Conservation (phyloP, 129 eudicot genomes). For the Arctium minus region DNA sequence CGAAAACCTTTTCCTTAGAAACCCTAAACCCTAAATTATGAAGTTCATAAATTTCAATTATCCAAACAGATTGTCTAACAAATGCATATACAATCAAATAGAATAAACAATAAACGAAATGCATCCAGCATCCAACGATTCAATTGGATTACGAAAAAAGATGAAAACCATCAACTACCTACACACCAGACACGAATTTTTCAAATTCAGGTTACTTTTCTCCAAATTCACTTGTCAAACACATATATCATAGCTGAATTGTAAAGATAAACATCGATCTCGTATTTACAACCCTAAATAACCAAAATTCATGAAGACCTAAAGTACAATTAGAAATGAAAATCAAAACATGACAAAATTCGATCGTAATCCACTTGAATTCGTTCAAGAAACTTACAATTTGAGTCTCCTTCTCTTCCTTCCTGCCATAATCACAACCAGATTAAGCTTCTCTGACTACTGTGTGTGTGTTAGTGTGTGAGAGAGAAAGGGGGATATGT, state of each 20-base stretch:
- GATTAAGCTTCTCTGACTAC: slow-evolving; percentile 15
- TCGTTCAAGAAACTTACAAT: slow-evolving; percentile 31
- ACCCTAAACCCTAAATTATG: slow-evolving; percentile 14
- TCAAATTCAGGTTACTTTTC: neutral
- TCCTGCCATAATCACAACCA: slow-evolving; percentile 41
- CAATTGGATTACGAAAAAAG: slow-evolving; percentile 2
- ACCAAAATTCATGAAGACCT: slow-evolving; percentile 2
- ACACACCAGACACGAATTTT: neutral
- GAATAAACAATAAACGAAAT: neutral
- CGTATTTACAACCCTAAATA: neutral
- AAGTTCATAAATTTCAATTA: neutral
- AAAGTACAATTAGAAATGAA: neutral
- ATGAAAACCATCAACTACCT: neutral
- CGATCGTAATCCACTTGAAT: neutral
- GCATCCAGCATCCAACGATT: neutral
- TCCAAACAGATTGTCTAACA: neutral
- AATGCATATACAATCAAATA: neutral
- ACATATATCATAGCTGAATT: slow-evolving; percentile 5
- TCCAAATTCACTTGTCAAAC: neutral
- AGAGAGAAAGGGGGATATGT: slow-evolving; percentile 1
- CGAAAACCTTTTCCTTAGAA: neutral
- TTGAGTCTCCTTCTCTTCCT: slow-evolving; percentile 44
- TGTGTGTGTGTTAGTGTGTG: slow-evolving; percentile 12
- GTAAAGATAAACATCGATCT: slow-evolving; percentile 6
- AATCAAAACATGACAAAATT: neutral